Evolutionary conservation across 805 yeast species (phyloP), one percentile per base, ranked within the genome.

Genomic region (Nakazawaea laoshanensis): DNA sequence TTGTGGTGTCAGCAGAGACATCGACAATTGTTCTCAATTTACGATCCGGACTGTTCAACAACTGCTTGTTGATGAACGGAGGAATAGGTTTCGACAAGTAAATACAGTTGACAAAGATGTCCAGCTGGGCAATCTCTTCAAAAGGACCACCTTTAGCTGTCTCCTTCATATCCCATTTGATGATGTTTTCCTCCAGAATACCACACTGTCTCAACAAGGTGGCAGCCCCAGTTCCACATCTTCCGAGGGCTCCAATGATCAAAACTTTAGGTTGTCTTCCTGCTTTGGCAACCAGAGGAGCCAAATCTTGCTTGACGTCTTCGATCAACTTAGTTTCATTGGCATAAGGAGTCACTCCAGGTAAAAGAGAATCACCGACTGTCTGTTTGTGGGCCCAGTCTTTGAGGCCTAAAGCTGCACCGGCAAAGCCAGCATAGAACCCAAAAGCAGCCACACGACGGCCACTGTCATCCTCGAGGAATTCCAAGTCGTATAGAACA

Each of bases 401-500:
- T 56, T 74, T 74, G 32, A 89, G 67, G 49, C 98, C 98, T 36
- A 92, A 62, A 21, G 98, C 99, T 22, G 99, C 98, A 50, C 99
- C 99, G 5, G 97, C 98, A 56, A 92, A 92, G n/a, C 99, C 99
- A 28, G 99, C 98, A 57, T 89, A 89, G 67, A 74, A 92, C n/a
- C 99, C 99, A 55, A 92, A 92, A 7, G 98, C 98, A 28, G 99
- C 99, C 19, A 92, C 99, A 63, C 99, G 83, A 68, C 98, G 83
- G 22, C 97, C 97, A 51, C 74, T 77, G 47, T 82, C 96, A 55
- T 92, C 86, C 57, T 84, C 94, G 55, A 92, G 67, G 53, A 92
- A 92, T 63, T 92, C 99, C 45, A 92, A 67, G 56, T 92, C 99
- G 55, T 92, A 92, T 45, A 92, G 70, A 10, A 74, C 70, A 47